phyloP scores from a whole-genome alignment of 2,329 filamentous ascomycete species.

The Immersiporthe knoxdaviesiana region DNA sequence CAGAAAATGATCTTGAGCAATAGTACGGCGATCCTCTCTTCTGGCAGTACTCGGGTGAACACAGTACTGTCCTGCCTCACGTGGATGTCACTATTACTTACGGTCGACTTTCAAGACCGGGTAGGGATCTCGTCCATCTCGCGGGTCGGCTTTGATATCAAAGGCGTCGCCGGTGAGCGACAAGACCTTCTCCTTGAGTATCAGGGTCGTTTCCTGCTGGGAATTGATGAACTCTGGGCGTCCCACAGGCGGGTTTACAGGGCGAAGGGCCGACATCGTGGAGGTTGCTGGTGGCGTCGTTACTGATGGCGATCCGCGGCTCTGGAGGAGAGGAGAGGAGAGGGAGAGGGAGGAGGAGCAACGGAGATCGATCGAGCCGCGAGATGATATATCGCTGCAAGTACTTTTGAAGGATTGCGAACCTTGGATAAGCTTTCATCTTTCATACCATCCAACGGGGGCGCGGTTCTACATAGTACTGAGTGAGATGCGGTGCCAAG shows the following conservation, averaged over 20 bases:
- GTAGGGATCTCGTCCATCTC: constrained; percentile 46
- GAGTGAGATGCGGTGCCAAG: neutral
- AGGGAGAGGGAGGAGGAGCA: no score
- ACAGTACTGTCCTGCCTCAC: neutral
- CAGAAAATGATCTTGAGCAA: neutral
- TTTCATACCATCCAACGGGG: neutral
- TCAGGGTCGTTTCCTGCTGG: constrained; percentile 50
- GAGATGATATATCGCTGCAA: neutral
- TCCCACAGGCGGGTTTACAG: constrained; percentile 38
- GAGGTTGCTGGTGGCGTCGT: neutral
- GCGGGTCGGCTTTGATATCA: constrained; percentile 54
- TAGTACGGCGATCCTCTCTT: no score
- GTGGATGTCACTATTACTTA: neutral
- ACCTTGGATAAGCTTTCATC: neutral
- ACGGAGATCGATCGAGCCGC: neutral
- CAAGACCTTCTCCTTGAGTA: constrained; percentile 64
- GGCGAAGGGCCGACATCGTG: neutral
- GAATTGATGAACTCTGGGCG: constrained; percentile 29
- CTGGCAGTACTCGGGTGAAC: neutral
- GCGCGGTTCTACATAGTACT: neutral
- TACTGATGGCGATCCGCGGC: neutral
- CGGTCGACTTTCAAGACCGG: constrained; percentile 56
- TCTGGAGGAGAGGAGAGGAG: neutral
- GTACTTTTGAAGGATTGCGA: neutral
- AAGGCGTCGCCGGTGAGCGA: constrained; percentile 68